These are phyloP conservation scores for Penicillium soppii DNA, from an alignment of 495 filamentous ascomycete genomes.

Conservation along the genomic window DNA sequence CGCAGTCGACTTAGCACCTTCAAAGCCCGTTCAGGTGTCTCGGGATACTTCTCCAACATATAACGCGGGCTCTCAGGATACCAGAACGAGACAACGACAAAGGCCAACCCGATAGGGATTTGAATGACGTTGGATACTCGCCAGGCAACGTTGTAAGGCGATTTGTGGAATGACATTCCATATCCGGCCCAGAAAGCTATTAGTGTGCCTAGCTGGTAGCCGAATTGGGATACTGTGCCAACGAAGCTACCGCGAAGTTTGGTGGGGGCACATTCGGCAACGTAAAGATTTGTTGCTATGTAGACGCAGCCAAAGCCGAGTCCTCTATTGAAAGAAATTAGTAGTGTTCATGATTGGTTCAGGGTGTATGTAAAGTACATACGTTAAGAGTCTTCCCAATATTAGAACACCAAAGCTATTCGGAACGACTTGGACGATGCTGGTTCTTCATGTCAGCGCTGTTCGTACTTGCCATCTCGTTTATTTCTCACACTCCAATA, in stretches of 20 bases:
- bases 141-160: slow-evolving; percentile 40
- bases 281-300: slow-evolving; percentile 39
- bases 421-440: slow-evolving; percentile 35
- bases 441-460: slow-evolving; percentile 8
- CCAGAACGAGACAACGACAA: slow-evolving; percentile 34
- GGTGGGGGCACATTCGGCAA: slow-evolving; percentile 36
- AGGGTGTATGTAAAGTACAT: slow-evolving; percentile 1
- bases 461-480: background rate
- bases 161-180: slow-evolving; percentile 40
- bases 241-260: slow-evolving; percentile 35
- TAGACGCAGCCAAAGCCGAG: slow-evolving; percentile 39
- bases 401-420: slow-evolving; percentile 36
- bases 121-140: slow-evolving; percentile 36
- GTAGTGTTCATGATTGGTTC: slow-evolving; percentile 1
- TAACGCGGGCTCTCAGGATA: slow-evolving; percentile 34
- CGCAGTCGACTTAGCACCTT: slow-evolving; percentile 28
- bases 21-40: slow-evolving; percentile 29
- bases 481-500: slow-evolving; percentile 24
- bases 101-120: slow-evolving; percentile 34
- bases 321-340: slow-evolving; percentile 14
- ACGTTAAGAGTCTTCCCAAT: slow-evolving; percentile 34
- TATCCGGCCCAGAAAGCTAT: slow-evolving; percentile 42
- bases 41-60: slow-evolving; percentile 36
- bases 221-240: slow-evolving; percentile 33
- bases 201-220: slow-evolving; percentile 29